phyloP scores from a whole-genome alignment of 768 basidiomycete genomes.

The Leccinum disarticulatum region DNA sequence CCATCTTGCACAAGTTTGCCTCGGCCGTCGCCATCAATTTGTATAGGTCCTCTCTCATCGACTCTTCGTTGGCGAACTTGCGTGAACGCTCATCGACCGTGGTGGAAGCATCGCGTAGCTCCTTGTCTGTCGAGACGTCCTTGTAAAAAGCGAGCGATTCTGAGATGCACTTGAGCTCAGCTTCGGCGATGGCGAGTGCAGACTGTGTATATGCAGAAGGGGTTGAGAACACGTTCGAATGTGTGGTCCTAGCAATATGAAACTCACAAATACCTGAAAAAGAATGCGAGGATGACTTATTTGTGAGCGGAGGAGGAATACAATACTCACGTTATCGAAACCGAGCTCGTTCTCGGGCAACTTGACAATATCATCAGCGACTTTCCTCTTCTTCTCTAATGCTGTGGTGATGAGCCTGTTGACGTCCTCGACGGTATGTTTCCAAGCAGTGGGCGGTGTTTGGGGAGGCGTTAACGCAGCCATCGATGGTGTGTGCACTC shows the following conservation, averaged over 20 bases:
- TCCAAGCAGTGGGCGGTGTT: conserved; percentile 57
- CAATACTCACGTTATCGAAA: conserved; percentile 60
- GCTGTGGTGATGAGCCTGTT: conserved; percentile 52
- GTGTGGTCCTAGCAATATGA: not conserved
- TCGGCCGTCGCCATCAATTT: conserved; percentile 68
- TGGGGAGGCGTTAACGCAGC: conserved; percentile 60
- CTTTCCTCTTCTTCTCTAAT: conserved; percentile 54
- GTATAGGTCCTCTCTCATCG: conserved; percentile 82
- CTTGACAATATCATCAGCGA: conserved; percentile 59
- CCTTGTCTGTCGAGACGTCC: conserved; percentile 73
- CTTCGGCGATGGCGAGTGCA: conserved; percentile 60
- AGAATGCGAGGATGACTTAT: not conserved
- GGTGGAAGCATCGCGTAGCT: conserved; percentile 79
- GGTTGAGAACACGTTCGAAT: conserved; percentile 1
- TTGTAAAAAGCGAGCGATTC: conserved; percentile 79
- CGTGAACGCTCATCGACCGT: conserved; percentile 68
- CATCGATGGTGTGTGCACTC: conserved; percentile 26
- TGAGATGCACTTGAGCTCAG: conserved; percentile 45
- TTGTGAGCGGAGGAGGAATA: not conserved
- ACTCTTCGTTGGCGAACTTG: conserved; percentile 71
- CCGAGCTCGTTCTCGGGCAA: conserved; percentile 56
- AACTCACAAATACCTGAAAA: conserved; percentile 70
- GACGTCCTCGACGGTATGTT: conserved; percentile 63
- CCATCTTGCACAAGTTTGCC: conserved; percentile 63
- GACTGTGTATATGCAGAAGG: conserved; percentile 37